These are phyloP conservation scores for Aspergillus nidulans DNA, from an alignment of 495 filamentous ascomycete species.

Conservation along the genomic window DNA sequence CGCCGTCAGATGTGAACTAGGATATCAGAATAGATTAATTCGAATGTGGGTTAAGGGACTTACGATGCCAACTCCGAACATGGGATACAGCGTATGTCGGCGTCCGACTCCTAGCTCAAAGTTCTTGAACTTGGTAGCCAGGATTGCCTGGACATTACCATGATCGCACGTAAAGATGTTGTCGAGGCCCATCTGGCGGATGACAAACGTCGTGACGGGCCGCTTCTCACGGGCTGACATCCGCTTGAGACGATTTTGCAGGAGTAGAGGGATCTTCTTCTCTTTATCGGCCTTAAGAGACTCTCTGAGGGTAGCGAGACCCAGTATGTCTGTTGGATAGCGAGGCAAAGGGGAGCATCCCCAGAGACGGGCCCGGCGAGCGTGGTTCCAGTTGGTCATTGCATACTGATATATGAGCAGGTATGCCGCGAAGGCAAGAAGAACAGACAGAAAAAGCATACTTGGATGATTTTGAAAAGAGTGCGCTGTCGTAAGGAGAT, in stretches of 20 bases:
- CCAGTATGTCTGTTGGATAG: conserved; percentile 33
- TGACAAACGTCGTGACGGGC: conserved; percentile 24
- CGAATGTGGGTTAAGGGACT: conserved; percentile 13
- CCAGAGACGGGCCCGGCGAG: conserved; percentile 25
- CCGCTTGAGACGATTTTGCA: conserved; percentile 17
- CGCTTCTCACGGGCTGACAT: conserved; percentile 27
- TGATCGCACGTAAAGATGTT: conserved; percentile 46
- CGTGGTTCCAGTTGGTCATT: conserved; percentile 12
- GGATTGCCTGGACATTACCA: conserved; percentile 50
- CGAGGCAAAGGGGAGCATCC: conserved; percentile 27
- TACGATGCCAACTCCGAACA: conserved; percentile 47
- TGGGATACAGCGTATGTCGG: conserved; percentile 28
- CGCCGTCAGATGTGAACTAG: conserved; percentile 47
- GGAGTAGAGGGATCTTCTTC: conserved; percentile 22
- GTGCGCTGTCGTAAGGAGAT: background rate
- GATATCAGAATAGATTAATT: background rate
- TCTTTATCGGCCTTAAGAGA: conserved; percentile 27
- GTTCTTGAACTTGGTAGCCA: conserved; percentile 53
- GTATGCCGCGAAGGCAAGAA: background rate
- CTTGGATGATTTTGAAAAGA: background rate
- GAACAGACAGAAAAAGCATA: background rate
- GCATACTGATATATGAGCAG: background rate
- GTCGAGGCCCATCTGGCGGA: conserved; percentile 27
- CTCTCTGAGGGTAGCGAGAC: conserved; percentile 25
- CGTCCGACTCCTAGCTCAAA: conserved; percentile 40